These are phyloP conservation scores for Podila horticola DNA, from an alignment of 192 early-diverging fungal species.

Conservation along the genomic window DNA sequence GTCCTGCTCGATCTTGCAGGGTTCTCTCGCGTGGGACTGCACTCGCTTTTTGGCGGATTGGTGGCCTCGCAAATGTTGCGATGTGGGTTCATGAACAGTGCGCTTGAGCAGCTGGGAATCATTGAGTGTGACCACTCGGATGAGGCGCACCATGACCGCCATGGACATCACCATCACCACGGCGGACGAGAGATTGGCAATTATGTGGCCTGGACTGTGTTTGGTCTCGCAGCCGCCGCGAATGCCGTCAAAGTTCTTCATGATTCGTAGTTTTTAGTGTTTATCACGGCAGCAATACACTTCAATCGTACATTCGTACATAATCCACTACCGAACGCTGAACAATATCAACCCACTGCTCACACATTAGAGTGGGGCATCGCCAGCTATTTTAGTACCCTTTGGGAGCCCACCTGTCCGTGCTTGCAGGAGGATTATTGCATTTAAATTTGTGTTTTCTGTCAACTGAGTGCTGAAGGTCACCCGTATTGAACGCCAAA, in stretches of 20 bases:
- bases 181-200: conserved; percentile 14
- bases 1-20: conserved; percentile 30
- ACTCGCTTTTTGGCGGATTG: conserved; percentile 35
- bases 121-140: conserved; percentile 8
- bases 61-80: conserved; percentile 19
- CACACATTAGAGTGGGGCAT: too few relatives aligned
- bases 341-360: too few relatives aligned
- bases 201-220: conserved; percentile 19
- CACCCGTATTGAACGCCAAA: too few relatives aligned
- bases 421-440: neutral
- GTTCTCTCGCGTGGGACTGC: conserved; percentile 32
- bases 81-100: conserved; percentile 12
- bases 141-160: neutral
- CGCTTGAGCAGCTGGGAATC: conserved; percentile 33
- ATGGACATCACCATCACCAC: neutral
- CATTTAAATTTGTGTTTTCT: neutral
- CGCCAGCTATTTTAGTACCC: neutral
- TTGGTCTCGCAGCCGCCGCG: conserved; percentile 28
- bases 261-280: neutral
- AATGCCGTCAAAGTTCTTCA: conserved; percentile 41
- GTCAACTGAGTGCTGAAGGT: too few relatives aligned
- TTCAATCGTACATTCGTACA: too few relatives aligned
- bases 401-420: conserved; percentile 3
- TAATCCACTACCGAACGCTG: too few relatives aligned
- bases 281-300: neutral